Conservation (phyloP, 139 green algal genomes). For the Astrephomene gubernaculifera region DNA sequence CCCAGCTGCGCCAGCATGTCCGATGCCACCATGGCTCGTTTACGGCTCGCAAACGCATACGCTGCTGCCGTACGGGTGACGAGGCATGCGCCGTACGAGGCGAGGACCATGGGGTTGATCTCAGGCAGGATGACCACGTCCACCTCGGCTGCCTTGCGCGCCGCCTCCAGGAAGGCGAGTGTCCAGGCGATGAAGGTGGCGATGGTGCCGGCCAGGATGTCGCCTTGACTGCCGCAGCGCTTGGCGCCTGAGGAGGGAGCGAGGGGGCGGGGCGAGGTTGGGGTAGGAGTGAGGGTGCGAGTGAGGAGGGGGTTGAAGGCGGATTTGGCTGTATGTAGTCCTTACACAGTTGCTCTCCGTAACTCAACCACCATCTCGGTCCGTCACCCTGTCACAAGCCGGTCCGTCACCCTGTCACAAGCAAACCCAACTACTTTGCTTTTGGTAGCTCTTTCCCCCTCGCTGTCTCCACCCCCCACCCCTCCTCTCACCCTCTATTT, state of each 20-base stretch:
- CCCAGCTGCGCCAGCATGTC: slow-evolving; percentile 58
- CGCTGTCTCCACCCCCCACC: too few species aligned
- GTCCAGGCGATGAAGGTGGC: slow-evolving; percentile 60
- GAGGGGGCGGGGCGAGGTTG: not conserved
- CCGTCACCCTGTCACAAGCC: too few species aligned
- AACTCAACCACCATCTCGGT: too few species aligned
- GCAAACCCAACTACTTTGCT: too few species aligned
- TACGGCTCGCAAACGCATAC: slow-evolving; percentile 31
- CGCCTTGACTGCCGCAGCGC: slow-evolving; percentile 76
- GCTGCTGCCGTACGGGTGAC: slow-evolving; percentile 46
- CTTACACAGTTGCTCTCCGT: too few species aligned
- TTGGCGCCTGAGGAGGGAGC: slow-evolving; percentile 37
- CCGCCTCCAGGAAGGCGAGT: slow-evolving; percentile 43
- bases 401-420: too few species aligned
- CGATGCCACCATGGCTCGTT: slow-evolving; percentile 46
- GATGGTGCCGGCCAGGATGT: slow-evolving; percentile 66
- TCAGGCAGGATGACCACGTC: slow-evolving; percentile 47
- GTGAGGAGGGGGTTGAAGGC: not conserved
- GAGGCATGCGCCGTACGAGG: slow-evolving; percentile 52
- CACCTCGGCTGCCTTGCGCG: slow-evolving; percentile 6
- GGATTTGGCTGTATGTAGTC: too few species aligned
- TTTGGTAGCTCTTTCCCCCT: too few species aligned
- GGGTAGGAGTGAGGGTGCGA: not conserved
- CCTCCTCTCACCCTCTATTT: too few species aligned
- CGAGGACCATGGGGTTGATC: slow-evolving; percentile 61